Evolutionary conservation across 768 basidiomycete genomes (phyloP), one percentile per base, ranked within the genome.

Genomic region (Pleurotus citrinopileatus): DNA sequence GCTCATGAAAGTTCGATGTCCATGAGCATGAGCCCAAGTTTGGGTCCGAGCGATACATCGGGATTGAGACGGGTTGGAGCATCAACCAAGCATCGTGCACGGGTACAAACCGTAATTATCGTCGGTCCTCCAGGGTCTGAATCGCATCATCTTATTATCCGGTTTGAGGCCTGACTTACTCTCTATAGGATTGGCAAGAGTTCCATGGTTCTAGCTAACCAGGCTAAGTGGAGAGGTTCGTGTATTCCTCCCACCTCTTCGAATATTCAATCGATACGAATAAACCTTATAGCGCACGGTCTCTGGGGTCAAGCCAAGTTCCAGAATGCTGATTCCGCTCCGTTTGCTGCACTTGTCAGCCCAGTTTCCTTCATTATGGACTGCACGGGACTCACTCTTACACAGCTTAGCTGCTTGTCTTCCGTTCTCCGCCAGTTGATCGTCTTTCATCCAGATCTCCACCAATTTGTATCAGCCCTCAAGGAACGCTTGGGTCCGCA

Each of bases 261-360:
- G 42, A 9, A 13, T 8, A 26, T n/a, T 34, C n/a, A 34, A 34
- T 12, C 27, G 5, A 45, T 36, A 43, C 17, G 58, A 46, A 29
- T 56, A 10, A 5, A 23, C 56, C 27, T 40, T 25, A 45, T 45
- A 83, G 81, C 78, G 19, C 85, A 87, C 58, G 87, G 87, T 3
- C 73, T 88, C 4, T 89, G 87, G 87, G 87, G 86, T 12, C 86
- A 88, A 57, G 86, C 86, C 5, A 88, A 87, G 67, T 88, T 88
- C 57, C 81, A 86, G 59, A 78, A 72, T 45, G 73, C 76, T 4
- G 82, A 85, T 52, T 79, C 84, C 2, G 83, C 86, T 3, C 88
- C 88, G 13, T 90, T 88, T 63, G 76, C 83, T 12, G 82, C 85
- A 0, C 63, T 90, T 60, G 82, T 84, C 60, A 56, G 75, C 63